Evolutionary conservation across 176 grass and related monocot species (phyloP), one percentile per base, ranked within the genome.

Genomic region (Oryza brachyantha): DNA sequence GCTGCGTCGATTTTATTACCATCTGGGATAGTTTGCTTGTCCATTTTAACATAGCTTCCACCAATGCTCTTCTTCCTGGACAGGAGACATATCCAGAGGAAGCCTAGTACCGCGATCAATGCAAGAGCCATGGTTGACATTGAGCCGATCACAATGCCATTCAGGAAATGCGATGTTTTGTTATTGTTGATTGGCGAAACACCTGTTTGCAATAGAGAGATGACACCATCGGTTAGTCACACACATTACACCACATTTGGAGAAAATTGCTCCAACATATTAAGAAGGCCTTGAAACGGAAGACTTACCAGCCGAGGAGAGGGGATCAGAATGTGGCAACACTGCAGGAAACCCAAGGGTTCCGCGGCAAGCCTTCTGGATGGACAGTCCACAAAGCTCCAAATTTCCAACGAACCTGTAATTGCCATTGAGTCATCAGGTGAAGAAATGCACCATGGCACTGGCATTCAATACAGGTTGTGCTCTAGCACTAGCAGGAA

Each of bases 321-420:
- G 80, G 6, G 90, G 85, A 14, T 92, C 84, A 0, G 96, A 83
- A 28, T 92, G 89, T 0, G 96, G 92, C 41, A 99, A 46, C 64
- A 99, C 96, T 9, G 92, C 96, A 80, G 96, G 96, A 83, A 93
- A 99, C 41, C 96, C 96, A 0, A 99, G 86, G 22, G 70, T 87
- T 86, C 90, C 87, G 14, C 83, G 91, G 65, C 96, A 99, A 66
- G 74, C 67, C 58, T 89, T 99, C 58, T 99, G 86, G 64, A 99
- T 91, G 21, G 90, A 86, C 67, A 93, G 46, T 45, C 96, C 96
- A n/a, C 96, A 99, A 10, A 99, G 88, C 70, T 95, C 96, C n/a
- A 99, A 75, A 89, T 99, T 99, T 35, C 96, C 92, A 2, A 95
- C 90, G n/a, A 93, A 99, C 86, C 96, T 99, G 83, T 74, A 82